These are phyloP conservation scores for Gelatoporia subvermispora DNA, from an alignment of 768 basidiomycete species.

Conservation along the genomic window DNA sequence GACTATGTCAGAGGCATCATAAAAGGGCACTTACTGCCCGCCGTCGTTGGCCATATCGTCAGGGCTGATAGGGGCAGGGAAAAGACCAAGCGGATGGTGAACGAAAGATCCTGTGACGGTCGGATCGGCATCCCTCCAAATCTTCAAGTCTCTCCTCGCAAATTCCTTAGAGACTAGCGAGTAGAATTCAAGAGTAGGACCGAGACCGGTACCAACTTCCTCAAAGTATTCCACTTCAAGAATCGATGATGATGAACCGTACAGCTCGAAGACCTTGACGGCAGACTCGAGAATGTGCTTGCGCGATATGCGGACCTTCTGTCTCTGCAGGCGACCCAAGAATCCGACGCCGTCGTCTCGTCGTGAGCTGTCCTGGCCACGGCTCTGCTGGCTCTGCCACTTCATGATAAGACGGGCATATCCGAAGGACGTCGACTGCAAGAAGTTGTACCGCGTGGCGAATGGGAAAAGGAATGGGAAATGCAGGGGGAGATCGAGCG, in stretches of 20 bases:
- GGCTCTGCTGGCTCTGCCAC: conserved; percentile 78
- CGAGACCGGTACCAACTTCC: conserved; percentile 96
- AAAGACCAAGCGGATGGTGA: conserved; percentile 79
- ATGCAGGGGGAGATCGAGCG: conserved; percentile 88
- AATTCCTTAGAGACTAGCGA: conserved; percentile 96
- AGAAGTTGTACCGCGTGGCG: conserved; percentile 93
- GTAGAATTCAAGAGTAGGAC: conserved; percentile 97
- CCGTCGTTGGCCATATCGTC: conserved; percentile 69
- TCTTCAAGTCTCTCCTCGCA: conserved; percentile 77
- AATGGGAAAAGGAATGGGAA: conserved; percentile 99
- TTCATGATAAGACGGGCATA: conserved; percentile 93
- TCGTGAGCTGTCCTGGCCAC: conserved; percentile 72
- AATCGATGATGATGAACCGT: conserved; percentile 89
- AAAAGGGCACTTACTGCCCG: conserved; percentile 53
- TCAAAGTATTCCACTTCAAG: conserved; percentile 99
- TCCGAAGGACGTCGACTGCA: conserved; percentile 96
- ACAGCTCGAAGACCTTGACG: conserved; percentile 93
- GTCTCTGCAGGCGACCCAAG: conserved; percentile 86
- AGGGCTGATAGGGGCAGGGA: conserved; percentile 75
- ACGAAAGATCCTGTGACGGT: conserved; percentile 66
- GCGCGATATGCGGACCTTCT: conserved; percentile 95
- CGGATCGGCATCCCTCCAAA: conserved; percentile 86
- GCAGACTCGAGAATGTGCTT: conserved; percentile 94
- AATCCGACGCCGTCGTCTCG: conserved; percentile 91
- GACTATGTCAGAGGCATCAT: not conserved